Evolutionary conservation across 345 rosid genomes (phyloP), one percentile per base, ranked within the genome.

Genomic region (Aethionema arabicum): DNA sequence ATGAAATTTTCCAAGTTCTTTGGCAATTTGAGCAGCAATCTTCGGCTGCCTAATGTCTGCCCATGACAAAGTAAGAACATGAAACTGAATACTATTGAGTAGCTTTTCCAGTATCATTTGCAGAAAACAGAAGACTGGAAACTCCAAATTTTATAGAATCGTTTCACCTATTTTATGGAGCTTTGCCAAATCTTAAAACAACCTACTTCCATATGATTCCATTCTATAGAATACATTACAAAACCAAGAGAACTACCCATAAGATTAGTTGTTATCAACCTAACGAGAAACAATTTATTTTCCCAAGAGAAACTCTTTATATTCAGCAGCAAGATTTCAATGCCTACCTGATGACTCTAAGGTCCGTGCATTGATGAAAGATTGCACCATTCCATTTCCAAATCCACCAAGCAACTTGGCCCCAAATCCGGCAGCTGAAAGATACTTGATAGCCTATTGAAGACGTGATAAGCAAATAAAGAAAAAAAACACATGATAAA

Each of bases 361-460:
- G 5, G 97, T 90, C 14, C 96, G 76, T 29, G 99, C 97, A 73
- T 83, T 13, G 42, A 90, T 90, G 73, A 90, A 93, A 27, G 99
- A 93, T 44, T 90, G 99, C 56, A 87, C 91, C 96, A 87, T 93
- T 70, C 99, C 96, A 79, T 93, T 93, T 64, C 76, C 90, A 74
- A 93, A 93, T 54, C 87, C 81, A 15, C 85, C 96, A 16, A 93
- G 90, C 78, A 93, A 79, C 79, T 93, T 85, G 11, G 97, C 99
- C 61, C 99, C 97, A 77, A 93, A 90, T 68, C 99, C 97, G 8
- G 97, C 97, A 72, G 90, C 85, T 3, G 97, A 90, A 55, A 93
- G 96, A 82, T 87, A 81, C 66, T 90, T 87, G 88, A 93, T 90
- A 44, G 95, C 86, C 96, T 92, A 59, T 45, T 37, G 74, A 74